These are phyloP conservation scores for Epichloe glyceriae DNA, from an alignment of 2,329 filamentous ascomycete genomes.

Conservation along the genomic window DNA sequence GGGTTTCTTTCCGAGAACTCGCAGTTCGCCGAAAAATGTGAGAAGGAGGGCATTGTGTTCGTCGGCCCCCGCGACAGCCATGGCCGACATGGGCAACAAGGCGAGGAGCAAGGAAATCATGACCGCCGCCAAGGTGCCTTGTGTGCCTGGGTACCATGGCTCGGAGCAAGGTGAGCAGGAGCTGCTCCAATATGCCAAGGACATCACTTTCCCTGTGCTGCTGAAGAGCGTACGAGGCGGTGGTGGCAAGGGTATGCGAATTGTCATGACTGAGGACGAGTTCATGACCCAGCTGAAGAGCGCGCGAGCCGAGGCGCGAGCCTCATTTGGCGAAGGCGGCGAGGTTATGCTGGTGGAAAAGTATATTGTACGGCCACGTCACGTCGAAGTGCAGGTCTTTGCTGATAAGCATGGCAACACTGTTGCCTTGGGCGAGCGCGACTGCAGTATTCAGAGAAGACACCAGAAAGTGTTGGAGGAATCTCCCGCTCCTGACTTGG, in stretches of 20 bases:
- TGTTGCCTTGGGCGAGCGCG: conserved; percentile 74
- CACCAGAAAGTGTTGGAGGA: conserved; percentile 91
- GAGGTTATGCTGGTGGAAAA: conserved; percentile 76
- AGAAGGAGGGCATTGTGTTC: conserved; percentile 82
- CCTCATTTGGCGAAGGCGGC: conserved; percentile 68
- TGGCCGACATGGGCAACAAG: conserved; percentile 87
- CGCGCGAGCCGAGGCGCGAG: conserved; percentile 62
- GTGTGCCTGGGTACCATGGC: conserved; percentile 93
- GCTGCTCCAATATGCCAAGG: conserved; percentile 55
- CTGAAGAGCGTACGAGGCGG: conserved; percentile 72
- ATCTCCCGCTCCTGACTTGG: conserved; percentile 61
- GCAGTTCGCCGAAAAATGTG: conserved; percentile 75
- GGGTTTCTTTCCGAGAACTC: conserved; percentile 94
- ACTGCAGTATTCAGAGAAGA: conserved; percentile 75
- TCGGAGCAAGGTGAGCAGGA: conserved; percentile 57
- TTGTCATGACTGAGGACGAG: conserved; percentile 54
- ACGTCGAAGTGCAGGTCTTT: conserved; percentile 86
- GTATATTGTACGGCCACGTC: conserved; percentile 65
- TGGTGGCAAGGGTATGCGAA: conserved; percentile 75
- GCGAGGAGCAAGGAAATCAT: conserved; percentile 92
- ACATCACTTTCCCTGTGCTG: conserved; percentile 56
- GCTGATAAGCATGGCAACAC: conserved; percentile 69
- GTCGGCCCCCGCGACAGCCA: conserved; percentile 80
- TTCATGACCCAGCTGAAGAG: conserved; percentile 58
- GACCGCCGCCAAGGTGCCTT: conserved; percentile 86